Conservation (phyloP, 345 rosid species). For the Gossypium stocksii region DNA sequence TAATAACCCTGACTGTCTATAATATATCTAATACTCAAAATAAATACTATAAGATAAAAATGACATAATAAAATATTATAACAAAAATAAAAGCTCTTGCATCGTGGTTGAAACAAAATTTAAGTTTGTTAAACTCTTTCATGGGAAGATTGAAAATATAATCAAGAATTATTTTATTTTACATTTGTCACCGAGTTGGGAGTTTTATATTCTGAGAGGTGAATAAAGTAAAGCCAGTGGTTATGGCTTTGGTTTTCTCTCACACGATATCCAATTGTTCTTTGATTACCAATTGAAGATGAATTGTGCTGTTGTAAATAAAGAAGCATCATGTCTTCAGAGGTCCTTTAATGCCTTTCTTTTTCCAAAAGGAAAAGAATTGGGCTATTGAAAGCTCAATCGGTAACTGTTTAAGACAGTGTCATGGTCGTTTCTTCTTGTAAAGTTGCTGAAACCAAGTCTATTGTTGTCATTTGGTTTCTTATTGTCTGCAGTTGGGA, state of each 20-base stretch:
- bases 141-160: not conserved
- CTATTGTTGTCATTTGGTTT: slow-evolving; percentile 4
- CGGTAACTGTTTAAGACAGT: not conserved
- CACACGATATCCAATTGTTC: not conserved
- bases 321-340: not conserved
- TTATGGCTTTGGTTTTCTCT: not conserved
- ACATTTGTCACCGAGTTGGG: not conserved
- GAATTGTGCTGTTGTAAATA: not conserved
- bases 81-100: no score
- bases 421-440: not conserved
- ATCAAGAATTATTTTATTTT: not conserved
- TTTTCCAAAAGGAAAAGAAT: no score
- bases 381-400: not conserved
- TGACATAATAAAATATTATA: no score
- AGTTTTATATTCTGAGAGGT: not conserved
- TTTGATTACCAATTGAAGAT: not conserved
- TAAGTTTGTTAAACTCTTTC: not conserved
- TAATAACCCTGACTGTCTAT: no score
- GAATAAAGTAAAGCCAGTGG: not conserved
- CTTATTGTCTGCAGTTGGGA: slow-evolving; percentile 55
- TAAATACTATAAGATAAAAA: no score
- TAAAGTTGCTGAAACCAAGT: not conserved
- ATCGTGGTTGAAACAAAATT: not conserved
- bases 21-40: no score
- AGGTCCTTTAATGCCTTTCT: not conserved